These are phyloP conservation scores for Peronospora belbahrii DNA, from an alignment of 352 stramenopile species.

Conservation along the genomic window DNA sequence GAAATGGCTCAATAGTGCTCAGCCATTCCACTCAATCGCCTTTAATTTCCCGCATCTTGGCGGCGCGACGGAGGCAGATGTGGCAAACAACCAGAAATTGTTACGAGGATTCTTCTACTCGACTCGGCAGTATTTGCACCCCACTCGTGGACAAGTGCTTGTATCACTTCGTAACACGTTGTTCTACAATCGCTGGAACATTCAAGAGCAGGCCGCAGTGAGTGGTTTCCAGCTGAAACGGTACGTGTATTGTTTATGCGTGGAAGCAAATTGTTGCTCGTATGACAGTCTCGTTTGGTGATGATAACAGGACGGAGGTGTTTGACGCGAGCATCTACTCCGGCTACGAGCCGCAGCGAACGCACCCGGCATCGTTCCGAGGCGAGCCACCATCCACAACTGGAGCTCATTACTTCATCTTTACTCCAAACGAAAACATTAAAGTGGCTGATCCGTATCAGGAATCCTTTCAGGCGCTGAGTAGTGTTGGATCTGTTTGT, in stretches of 20 bases:
- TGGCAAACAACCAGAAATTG: constrained; percentile 76
- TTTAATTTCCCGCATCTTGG: constrained; percentile 87
- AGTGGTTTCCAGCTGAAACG: constrained; percentile 64
- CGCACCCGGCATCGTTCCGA: constrained; percentile 63
- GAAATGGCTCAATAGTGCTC: constrained; percentile 32
- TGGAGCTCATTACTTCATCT: constrained; percentile 64
- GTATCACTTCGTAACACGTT: constrained; percentile 68
- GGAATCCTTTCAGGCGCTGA: neutral
- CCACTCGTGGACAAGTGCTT: constrained; percentile 52
- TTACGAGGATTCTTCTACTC: constrained; percentile 73
- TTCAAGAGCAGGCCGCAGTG: constrained; percentile 52
- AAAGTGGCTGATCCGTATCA: constrained; percentile 25
- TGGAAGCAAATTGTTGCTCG: neutral
- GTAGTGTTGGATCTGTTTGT: neutral
- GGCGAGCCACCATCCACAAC: constrained; percentile 64
- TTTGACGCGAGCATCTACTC: constrained; percentile 66
- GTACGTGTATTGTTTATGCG: constrained; percentile 16
- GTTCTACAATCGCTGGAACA: constrained; percentile 83
- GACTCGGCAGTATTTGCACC: constrained; percentile 46
- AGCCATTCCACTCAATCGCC: constrained; percentile 58
- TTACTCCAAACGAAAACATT: constrained; percentile 33
- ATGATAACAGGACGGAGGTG: constrained; percentile 33
- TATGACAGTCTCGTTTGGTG: neutral
- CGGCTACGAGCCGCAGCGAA: constrained; percentile 70
- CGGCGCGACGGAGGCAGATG: constrained; percentile 71